Evolutionary conservation across 1,284 basidiomycete species (phyloP), one percentile per base, ranked within the genome.

Genomic region (Paramarasmius palmivorus): DNA sequence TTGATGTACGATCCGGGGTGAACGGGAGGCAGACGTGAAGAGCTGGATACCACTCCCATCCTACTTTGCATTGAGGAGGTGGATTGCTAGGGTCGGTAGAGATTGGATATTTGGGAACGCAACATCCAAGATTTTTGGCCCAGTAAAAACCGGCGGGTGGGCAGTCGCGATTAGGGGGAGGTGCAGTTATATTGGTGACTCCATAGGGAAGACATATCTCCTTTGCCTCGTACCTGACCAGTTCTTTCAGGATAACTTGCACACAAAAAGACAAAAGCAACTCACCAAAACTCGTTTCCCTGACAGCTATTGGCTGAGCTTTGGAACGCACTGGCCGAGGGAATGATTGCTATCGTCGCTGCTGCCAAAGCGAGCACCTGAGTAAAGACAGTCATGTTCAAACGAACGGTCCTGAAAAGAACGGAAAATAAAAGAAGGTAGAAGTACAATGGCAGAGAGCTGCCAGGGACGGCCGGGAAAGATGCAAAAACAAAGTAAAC

Each of bases 131-230:
- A 76, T 79, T 80, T 22, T 65, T 54, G 46, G 62, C 63, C 75
- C 74, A 79, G 59, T 77, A 78, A 57, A 73, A 72, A 37, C 64
- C 70, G 35, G 61, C 65, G 23, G 72, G 68, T n/a, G 77, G 77
- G 63, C 79, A 81, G 35, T 68, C 60, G 26, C 65, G 71, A 42
- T 71, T 74, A 17, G 67, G 68, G 26, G 82, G 79, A 34, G 81
- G 79, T 15, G 65, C 23, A 12, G 78, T 76, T 4, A 77, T 70
- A 35, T 64, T 64, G 17, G 72, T 59, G 7, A 67, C 82, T 45
- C 82, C 82, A 47, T 72, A 59, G 12, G 76, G 76, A 49, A 84
- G 65, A 63, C 83, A 85, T 64, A 75, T 78, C 15, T 60, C 60
- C 63, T 78, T 78, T 9, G 59, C 60, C 2, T 60, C 38, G 61